phyloP scores from a whole-genome alignment of 2,329 filamentous ascomycete species.

The Alternaria arborescens region DNA sequence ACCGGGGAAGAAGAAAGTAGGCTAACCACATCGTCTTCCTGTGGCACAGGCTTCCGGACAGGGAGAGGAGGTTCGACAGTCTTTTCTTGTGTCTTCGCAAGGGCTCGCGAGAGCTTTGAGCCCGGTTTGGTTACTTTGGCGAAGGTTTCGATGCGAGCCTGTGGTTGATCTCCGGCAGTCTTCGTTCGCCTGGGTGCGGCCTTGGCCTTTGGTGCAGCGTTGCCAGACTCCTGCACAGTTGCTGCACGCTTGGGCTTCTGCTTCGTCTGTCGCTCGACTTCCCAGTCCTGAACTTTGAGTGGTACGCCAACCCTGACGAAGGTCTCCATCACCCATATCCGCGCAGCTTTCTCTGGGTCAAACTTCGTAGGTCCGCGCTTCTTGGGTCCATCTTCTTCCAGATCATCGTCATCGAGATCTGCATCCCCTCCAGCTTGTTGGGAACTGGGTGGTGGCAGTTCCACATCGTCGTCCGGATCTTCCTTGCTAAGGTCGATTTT shows the following conservation, averaged over 20 bases:
- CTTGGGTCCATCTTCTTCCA: conserved; percentile 53
- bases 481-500: conserved; percentile 79
- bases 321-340: conserved; percentile 73
- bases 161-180: conserved; percentile 24
- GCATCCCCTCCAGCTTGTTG: conserved; percentile 28
- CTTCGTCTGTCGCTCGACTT: conserved; percentile 50
- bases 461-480: conserved; percentile 72
- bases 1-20: conserved; percentile 44
- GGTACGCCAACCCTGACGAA: conserved; percentile 72
- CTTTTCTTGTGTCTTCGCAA: conserved; percentile 31
- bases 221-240: conserved; percentile 31
- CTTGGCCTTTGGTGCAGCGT: conserved; percentile 31
- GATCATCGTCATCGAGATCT: conserved; percentile 47
- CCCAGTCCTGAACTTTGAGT: conserved; percentile 71
- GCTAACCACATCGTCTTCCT: conserved; percentile 28
- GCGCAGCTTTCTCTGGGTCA: conserved; percentile 71
- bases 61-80: background rate
- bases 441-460: conserved; percentile 27
- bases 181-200: conserved; percentile 35
- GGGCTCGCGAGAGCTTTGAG: conserved; percentile 25
- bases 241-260: conserved; percentile 33
- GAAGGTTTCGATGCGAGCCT: conserved; percentile 40
- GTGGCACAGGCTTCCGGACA: conserved; percentile 4
- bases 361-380: conserved; percentile 60
- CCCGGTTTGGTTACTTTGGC: conserved; percentile 50